Conservation (phyloP, 2,329 filamentous ascomycete genomes). For the Biscogniauxia sp. region DNA sequence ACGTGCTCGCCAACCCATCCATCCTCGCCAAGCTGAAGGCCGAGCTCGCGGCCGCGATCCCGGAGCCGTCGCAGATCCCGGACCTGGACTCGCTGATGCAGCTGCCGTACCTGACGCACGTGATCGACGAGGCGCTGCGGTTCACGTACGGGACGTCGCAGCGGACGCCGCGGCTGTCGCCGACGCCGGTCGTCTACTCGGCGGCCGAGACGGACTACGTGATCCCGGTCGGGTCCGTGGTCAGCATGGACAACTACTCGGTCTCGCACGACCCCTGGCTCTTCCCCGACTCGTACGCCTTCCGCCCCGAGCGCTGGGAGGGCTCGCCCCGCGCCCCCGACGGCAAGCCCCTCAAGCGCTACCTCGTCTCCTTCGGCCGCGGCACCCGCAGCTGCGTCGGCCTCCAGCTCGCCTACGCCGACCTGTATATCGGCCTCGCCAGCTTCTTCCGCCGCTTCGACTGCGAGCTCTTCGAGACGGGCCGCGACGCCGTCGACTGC, state of each 20-base stretch:
- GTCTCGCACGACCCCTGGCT: conserved; percentile 4
- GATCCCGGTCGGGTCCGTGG: conserved; percentile 27
- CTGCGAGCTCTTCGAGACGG: conserved; percentile 29
- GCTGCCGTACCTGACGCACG: conserved; percentile 26
- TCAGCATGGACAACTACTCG: conserved; percentile 31
- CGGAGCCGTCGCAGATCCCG: conserved; percentile 11
- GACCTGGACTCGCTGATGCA: conserved; percentile 19
- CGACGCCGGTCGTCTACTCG: conserved; percentile 18
- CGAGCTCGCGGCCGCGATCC: conserved; percentile 14
- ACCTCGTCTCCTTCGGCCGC: conserved; percentile 3
- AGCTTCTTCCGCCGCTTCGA: conserved; percentile 22
- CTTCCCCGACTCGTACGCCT: not conserved
- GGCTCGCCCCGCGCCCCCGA: not conserved
- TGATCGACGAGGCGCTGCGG: conserved; percentile 32
- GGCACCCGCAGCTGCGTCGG: conserved; percentile 5
- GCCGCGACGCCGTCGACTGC: conserved; percentile 18
- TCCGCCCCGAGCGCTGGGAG: conserved; percentile 8
- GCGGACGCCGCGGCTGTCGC: conserved; percentile 26
- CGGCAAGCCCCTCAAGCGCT: not conserved
- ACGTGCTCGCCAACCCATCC: conserved; percentile 7
- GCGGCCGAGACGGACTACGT: conserved; percentile 12
- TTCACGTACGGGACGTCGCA: conserved; percentile 31
- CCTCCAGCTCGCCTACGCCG: conserved; percentile 14
- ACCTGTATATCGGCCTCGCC: conserved; percentile 22
- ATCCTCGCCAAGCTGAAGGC: conserved; percentile 4